Evolutionary conservation across 768 basidiomycete genomes (phyloP).

Genomic region (Rhodosporidiobolus sp.): DNA sequence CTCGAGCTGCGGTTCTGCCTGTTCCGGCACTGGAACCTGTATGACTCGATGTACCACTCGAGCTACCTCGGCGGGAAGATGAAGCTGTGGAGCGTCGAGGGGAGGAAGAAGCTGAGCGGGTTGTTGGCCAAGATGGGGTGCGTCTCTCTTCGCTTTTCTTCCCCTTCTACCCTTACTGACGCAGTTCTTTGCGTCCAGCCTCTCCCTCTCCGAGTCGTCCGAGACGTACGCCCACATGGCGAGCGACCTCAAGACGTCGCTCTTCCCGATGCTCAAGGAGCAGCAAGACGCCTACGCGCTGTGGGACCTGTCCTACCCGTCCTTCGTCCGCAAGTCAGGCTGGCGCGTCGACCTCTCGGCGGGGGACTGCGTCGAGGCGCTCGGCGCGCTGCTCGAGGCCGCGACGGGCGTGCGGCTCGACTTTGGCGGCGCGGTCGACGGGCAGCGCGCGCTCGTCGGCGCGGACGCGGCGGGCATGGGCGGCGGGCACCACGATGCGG

Average conservation of each 20-base stretch:
- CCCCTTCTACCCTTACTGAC: neutral
- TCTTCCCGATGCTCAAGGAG: conserved; percentile 76
- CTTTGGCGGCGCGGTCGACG: conserved; percentile 65
- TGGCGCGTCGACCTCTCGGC: conserved; percentile 86
- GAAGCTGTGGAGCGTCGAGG: conserved; percentile 93
- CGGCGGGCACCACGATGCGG: conserved; percentile 32
- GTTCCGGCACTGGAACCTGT: conserved; percentile 95
- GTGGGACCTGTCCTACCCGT: conserved; percentile 86
- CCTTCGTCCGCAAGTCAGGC: conserved; percentile 87
- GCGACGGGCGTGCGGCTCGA: conserved; percentile 87
- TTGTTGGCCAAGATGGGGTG: conserved; percentile 98
- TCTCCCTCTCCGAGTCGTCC: conserved; percentile 89
- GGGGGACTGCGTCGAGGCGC: conserved; percentile 85
- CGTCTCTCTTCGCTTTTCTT: conserved; percentile 15
- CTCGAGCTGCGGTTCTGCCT: conserved; percentile 93
- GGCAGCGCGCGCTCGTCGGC: conserved; percentile 62
- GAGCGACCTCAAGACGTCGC: conserved; percentile 77
- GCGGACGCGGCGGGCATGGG: conserved; percentile 54
- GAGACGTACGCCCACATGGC: conserved; percentile 96
- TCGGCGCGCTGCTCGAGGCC: conserved; percentile 81
- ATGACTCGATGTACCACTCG: conserved; percentile 97
- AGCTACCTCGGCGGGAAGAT: conserved; percentile 92
- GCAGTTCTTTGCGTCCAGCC: conserved; percentile 55
- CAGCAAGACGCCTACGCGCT: conserved; percentile 94
- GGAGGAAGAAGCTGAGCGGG: conserved; percentile 81